A percentile compares a stretch with the other conserved stretches of the same genome.
phyloP scores from a whole-genome alignment of 2,329 filamentous ascomycete species.

The Cladorrhinum sp. region DNA sequence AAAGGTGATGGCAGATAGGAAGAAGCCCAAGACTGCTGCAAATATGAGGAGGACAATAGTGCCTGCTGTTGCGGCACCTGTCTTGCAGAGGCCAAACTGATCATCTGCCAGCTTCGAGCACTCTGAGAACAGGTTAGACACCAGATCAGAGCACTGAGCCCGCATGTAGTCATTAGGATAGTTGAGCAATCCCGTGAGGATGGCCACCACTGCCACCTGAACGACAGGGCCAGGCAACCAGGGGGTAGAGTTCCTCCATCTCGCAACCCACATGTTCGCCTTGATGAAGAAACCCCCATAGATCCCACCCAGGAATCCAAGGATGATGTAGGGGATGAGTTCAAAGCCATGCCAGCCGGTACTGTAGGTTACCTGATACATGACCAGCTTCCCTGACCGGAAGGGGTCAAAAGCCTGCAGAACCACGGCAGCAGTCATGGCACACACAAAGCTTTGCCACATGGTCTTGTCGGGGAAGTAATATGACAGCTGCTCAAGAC shows the following conservation, averaged over 20 bases:
- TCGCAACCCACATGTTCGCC: conserved; percentile 81
- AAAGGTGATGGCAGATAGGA: conserved; percentile 84
- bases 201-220: conserved; percentile 76
- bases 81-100: conserved; percentile 86
- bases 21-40: conserved; percentile 78
- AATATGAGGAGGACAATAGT: conserved; percentile 81
- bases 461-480: conserved; percentile 99
- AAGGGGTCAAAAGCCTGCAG: conserved; percentile 93
- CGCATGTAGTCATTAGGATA: conserved; percentile 97
- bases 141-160: conserved; percentile 84
- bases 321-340: conserved; percentile 77
- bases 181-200: conserved; percentile 84
- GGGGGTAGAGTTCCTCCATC: conserved; percentile 67
- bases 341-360: conserved; percentile 94
- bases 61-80: conserved; percentile 74
- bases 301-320: conserved; percentile 87
- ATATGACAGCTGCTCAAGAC: conserved; percentile 93
- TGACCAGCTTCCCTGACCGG: conserved; percentile 87
- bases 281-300: conserved; percentile 96
- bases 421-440: conserved; percentile 96
- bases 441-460: conserved; percentile 99
- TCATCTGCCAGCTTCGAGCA: conserved; percentile 81
- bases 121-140: conserved; percentile 88
- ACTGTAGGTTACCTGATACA: conserved; percentile 94
- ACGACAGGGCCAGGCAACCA: conserved; percentile 70